Percentiles rank a stretch among this genome's conserved stretches.
phyloP scores from a whole-genome alignment of 23 red algal species.

The Gracilaria gracilis region DNA sequence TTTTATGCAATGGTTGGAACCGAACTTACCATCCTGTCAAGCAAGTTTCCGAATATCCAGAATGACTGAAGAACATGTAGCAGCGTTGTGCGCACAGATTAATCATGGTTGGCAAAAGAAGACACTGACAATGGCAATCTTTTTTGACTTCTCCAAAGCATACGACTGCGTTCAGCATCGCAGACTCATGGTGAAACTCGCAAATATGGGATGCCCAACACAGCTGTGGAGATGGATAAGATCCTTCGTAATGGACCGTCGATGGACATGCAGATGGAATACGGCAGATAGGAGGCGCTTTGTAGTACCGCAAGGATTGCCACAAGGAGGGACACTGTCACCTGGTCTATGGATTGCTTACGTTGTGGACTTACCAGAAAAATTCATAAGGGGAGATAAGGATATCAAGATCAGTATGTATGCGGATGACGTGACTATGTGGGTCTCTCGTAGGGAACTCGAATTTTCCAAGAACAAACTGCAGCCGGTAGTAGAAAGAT shows the following conservation, averaged over 20 bases:
- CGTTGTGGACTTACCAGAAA: background rate
- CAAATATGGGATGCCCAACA: background rate
- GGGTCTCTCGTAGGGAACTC: background rate
- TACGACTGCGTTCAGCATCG: conserved; percentile 11
- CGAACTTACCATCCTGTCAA: background rate
- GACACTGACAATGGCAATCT: background rate
- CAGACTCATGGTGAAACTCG: background rate
- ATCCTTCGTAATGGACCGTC: background rate
- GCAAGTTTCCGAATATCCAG: background rate
- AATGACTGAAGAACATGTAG: background rate
- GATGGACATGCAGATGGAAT: background rate
- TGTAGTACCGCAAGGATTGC: conserved; percentile 4
- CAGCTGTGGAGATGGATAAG: conserved; percentile 5
- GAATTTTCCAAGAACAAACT: background rate
- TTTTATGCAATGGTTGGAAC: conserved; percentile 10
- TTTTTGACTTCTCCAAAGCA: background rate
- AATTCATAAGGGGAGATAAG: background rate
- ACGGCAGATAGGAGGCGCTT: background rate
- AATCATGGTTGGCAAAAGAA: background rate
- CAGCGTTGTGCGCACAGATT: background rate
- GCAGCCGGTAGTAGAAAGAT: background rate
- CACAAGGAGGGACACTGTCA: background rate
- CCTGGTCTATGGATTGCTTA: background rate
- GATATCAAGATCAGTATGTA: background rate
- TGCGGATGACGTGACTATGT: background rate